Evolutionary conservation across 2,329 filamentous ascomycete species (phyloP).

Genomic region (Lachnellula subtilissima): DNA sequence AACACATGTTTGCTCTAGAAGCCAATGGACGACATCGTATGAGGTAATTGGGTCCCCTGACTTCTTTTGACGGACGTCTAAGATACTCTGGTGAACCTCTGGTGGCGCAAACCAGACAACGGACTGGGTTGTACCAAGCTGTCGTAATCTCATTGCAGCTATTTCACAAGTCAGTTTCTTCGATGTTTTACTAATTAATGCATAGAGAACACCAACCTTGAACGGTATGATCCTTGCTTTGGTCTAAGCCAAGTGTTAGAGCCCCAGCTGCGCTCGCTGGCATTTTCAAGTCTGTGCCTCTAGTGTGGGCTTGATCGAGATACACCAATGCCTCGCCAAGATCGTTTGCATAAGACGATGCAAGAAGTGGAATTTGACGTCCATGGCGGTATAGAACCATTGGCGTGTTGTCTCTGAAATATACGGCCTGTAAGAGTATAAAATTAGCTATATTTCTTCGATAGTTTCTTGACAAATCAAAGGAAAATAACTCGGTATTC

Average conservation of each 20-base stretch:
- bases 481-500: too few species aligned
- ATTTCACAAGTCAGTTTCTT: conserved; percentile 3
- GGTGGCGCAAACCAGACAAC: conserved; percentile 28
- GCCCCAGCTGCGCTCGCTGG: conserved; percentile 13
- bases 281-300: conserved; percentile 25
- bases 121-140: conserved; percentile 42
- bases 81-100: conserved; percentile 44
- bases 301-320: conserved; percentile 26
- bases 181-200: conserved; percentile 1
- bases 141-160: conserved; percentile 62
- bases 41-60: conserved; percentile 11
- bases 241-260: conserved; percentile 20
- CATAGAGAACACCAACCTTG: conserved; percentile 30
- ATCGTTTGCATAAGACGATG: conserved; percentile 21
- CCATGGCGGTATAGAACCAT: conserved; percentile 17
- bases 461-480: too few species aligned
- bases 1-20: conserved; percentile 59
- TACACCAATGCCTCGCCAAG: conserved; percentile 22
- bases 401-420: conserved; percentile 16
- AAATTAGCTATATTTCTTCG: too few species aligned
- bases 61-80: conserved; percentile 39
- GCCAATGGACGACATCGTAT: conserved; percentile 53
- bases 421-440: not conserved
- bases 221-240: conserved; percentile 46
- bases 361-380: conserved; percentile 17